These are phyloP conservation scores for Cadophora luteo-olivacea DNA, from an alignment of 2,329 filamentous ascomycete species.

Conservation along the genomic window DNA sequence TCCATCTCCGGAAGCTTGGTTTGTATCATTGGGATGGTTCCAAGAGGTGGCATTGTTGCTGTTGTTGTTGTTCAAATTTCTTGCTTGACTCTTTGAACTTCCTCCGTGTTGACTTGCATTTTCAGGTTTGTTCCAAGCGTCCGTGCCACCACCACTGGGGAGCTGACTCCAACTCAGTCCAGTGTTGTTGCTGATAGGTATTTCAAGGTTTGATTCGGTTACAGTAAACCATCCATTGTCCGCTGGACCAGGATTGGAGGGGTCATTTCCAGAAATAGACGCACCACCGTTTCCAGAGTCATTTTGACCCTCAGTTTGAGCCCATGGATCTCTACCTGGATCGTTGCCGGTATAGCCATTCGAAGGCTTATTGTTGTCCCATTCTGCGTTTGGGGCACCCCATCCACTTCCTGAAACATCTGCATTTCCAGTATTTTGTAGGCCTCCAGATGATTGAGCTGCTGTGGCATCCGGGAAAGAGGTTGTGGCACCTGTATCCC, in stretches of 20 bases:
- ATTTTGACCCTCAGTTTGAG: background rate
- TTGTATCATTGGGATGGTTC: background rate
- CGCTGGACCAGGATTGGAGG: background rate
- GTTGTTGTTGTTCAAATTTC: background rate
- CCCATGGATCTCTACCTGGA: background rate
- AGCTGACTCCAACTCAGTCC: background rate
- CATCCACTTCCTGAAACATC: conserved; percentile 9
- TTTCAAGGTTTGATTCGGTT: background rate
- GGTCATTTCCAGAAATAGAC: background rate
- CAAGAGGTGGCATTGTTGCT: background rate
- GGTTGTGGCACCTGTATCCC: background rate
- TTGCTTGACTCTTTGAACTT: background rate
- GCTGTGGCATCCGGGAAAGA: background rate
- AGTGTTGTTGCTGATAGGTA: background rate
- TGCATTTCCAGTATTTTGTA: background rate
- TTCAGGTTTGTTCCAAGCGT: background rate
- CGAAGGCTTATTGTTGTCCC: background rate
- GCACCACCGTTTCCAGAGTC: background rate
- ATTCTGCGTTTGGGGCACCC: background rate
- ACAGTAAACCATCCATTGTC: background rate
- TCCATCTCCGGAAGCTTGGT: background rate
- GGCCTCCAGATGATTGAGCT: conserved; percentile 1
- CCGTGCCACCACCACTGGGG: background rate
- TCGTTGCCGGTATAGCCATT: background rate
- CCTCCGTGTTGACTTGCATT: background rate